phyloP scores from a whole-genome alignment of 495 filamentous ascomycete species.

The Xylaria venustula region DNA sequence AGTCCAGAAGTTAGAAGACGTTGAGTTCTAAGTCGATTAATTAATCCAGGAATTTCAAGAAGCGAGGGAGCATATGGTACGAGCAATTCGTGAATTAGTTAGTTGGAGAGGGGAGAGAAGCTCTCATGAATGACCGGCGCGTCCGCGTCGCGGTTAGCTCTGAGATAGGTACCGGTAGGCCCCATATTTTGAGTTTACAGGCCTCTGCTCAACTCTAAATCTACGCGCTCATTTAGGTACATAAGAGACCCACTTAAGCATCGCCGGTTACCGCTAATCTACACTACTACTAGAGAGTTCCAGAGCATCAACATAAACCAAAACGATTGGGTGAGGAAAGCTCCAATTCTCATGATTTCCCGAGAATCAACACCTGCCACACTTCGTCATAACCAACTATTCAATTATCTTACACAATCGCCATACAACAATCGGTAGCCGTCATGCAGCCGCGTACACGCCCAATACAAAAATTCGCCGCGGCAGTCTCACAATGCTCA shows the following conservation, averaged over 20 bases:
- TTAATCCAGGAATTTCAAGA: not conserved
- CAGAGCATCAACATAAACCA: no score
- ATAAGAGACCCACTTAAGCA: not conserved
- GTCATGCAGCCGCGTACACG: constrained; percentile 46
- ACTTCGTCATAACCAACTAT: no score
- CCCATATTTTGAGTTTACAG: no score
- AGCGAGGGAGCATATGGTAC: not conserved
- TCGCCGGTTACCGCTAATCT: not conserved
- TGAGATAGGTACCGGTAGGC: no score
- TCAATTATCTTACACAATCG: no score
- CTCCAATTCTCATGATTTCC: no score
- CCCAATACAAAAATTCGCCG: constrained; percentile 87
- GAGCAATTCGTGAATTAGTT: not conserved
- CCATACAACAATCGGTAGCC: not conserved
- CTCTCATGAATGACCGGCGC: not conserved
- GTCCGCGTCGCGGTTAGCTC: constrained; percentile 10
- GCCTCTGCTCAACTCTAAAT: no score
- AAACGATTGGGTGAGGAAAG: not conserved
- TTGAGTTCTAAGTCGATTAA: not conserved
- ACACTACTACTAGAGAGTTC: no score
- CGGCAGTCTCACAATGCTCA: constrained; percentile 79
- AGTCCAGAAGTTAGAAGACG: not conserved
- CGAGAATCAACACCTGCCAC: no score
- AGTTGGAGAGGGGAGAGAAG: not conserved
- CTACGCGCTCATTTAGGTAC: no score